Percentiles rank a stretch among this genome's conserved stretches.
These are phyloP conservation scores for Fomitopsis palustris DNA, from an alignment of 1,284 basidiomycete species.

Conservation along the genomic window DNA sequence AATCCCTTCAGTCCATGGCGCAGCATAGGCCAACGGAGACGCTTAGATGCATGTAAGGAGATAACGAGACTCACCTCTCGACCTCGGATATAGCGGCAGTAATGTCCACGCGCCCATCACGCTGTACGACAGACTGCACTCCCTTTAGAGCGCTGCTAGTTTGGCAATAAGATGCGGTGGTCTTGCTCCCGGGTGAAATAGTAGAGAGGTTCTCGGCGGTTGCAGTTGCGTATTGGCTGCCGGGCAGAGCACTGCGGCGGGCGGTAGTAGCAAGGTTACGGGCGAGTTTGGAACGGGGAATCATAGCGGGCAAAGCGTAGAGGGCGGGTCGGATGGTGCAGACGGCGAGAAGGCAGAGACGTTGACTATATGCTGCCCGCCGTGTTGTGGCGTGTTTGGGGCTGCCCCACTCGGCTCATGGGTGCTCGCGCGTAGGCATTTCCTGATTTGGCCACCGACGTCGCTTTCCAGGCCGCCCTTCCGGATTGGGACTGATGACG, in stretches of 20 bases:
- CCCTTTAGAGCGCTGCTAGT: too few species aligned
- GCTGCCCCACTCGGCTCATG: neutral
- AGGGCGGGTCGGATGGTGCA: neutral
- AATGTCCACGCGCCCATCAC: constrained; percentile 41
- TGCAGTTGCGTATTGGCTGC: neutral
- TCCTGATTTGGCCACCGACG: neutral
- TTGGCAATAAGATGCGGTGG: too few species aligned
- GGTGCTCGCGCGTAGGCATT: neutral
- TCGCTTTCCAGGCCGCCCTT: neutral
- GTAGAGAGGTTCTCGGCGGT: neutral
- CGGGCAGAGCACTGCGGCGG: neutral
- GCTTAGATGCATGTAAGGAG: too few species aligned
- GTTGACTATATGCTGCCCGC: neutral
- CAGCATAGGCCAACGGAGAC: too few species aligned
- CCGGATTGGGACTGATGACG: neutral
- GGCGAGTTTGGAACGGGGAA: neutral
- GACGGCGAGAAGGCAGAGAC: neutral
- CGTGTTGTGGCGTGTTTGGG: neutral
- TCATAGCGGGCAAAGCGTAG: neutral
- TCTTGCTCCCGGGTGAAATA: neutral
- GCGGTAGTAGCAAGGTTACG: neutral
- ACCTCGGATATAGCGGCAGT: constrained; percentile 33
- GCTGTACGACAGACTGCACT: too few species aligned
- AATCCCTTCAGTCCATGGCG: too few species aligned
- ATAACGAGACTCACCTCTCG: constrained; percentile 28